Percentiles rank a stretch among this genome's conserved stretches.
phyloP scores from a whole-genome alignment of 495 filamentous ascomycete genomes.

The Talaromyces trachyspermus region DNA sequence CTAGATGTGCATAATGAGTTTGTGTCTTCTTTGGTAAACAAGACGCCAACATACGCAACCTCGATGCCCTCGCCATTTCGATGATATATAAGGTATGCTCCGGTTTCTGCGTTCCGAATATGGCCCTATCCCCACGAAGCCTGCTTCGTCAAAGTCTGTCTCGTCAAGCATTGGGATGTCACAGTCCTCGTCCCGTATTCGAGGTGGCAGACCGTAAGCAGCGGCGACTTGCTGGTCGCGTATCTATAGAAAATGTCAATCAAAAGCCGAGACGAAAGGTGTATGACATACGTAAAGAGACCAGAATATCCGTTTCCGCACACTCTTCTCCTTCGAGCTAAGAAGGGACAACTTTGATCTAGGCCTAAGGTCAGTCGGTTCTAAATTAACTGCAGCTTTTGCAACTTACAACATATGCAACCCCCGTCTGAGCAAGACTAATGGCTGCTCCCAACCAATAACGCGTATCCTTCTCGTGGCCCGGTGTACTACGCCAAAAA shows the following conservation, averaged over 20 bases:
- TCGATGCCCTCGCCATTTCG: constrained; percentile 34
- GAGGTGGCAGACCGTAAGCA: constrained; percentile 28
- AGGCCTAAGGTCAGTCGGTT: neutral
- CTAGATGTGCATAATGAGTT: constrained; percentile 13
- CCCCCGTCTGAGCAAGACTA: constrained; percentile 34
- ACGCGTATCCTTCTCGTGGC: constrained; percentile 33
- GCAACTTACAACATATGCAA: constrained; percentile 37
- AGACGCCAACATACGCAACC: constrained; percentile 22
- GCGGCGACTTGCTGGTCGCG: constrained; percentile 36
- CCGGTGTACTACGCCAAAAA: constrained; percentile 34
- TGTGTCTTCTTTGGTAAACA: neutral
- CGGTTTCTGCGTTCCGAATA: constrained; percentile 22
- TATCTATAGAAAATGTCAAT: constrained; percentile 16
- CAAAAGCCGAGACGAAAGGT: constrained; percentile 6
- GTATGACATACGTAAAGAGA: constrained; percentile 31
- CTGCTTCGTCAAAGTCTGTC: constrained; percentile 29
- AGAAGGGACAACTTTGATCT: constrained; percentile 33
- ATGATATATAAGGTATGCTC: constrained; percentile 33
- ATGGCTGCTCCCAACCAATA: constrained; percentile 38
- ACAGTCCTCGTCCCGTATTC: constrained; percentile 42
- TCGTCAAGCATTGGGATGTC: constrained; percentile 32
- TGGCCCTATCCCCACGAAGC: constrained; percentile 15
- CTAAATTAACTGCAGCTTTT: neutral
- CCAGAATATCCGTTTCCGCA: constrained; percentile 45
- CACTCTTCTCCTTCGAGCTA: constrained; percentile 20